Percentiles rank a stretch among this genome's conserved stretches.
These are phyloP conservation scores for Nothophoma quercina DNA, from an alignment of 2,329 filamentous ascomycete species.

Conservation along the genomic window DNA sequence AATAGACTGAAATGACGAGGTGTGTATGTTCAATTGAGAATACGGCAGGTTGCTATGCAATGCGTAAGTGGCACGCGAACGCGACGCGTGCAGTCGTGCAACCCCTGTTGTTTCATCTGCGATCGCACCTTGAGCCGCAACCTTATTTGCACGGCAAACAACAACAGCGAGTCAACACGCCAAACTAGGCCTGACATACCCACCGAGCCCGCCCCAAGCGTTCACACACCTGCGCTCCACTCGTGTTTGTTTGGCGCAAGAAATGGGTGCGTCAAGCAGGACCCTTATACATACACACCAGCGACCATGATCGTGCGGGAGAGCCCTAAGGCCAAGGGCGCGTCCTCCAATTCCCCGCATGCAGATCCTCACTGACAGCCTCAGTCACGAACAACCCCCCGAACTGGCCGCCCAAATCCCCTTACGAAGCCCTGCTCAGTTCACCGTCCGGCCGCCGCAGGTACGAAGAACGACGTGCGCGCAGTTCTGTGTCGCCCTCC, in stretches of 20 bases:
- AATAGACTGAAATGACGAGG: background rate
- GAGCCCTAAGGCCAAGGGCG: conserved; percentile 55
- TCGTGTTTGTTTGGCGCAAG: conserved; percentile 23
- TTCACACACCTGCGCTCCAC: conserved; percentile 8
- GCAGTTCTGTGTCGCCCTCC: conserved; percentile 64
- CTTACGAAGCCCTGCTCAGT: conserved; percentile 67
- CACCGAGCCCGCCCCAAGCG: conserved; percentile 13
- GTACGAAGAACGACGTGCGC: conserved; percentile 69
- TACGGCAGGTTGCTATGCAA: no score
- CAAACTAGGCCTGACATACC: conserved; percentile 8
- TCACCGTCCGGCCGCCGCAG: conserved; percentile 82
- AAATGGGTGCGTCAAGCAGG: conserved; percentile 38
- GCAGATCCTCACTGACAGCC: conserved; percentile 24
- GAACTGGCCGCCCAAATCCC: conserved; percentile 69
- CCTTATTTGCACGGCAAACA: conserved; percentile 34
- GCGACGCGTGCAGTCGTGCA: conserved; percentile 33
- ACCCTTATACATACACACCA: conserved; percentile 24
- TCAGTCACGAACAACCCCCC: conserved; percentile 49
- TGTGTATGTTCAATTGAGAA: background rate
- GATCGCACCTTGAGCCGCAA: conserved; percentile 26
- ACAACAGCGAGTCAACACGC: conserved; percentile 24
- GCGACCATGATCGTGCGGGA: conserved; percentile 56
- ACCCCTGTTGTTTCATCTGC: conserved; percentile 43
- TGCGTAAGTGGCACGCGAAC: conserved; percentile 18
- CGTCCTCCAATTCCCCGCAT: conserved; percentile 10